Evolutionary conservation across 2,329 filamentous ascomycete genomes (phyloP).

Genomic region (Aulographum hederae): DNA sequence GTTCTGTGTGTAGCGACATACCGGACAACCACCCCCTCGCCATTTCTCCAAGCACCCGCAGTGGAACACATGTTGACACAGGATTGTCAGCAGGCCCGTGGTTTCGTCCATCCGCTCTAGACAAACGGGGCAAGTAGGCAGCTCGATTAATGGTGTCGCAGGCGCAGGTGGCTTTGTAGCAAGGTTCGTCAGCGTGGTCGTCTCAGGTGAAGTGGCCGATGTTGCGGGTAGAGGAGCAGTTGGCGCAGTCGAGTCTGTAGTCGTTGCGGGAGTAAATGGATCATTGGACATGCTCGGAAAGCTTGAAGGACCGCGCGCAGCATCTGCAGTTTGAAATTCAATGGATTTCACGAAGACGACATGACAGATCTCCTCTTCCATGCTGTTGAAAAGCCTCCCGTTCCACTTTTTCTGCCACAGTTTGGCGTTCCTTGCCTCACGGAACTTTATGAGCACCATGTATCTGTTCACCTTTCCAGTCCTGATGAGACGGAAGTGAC

Average conservation of each 20-base stretch:
- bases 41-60: constrained; percentile 92
- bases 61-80: constrained; percentile 95
- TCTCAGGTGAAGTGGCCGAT: too few relatives aligned
- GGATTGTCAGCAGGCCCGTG: constrained; percentile 82
- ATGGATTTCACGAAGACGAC: constrained; percentile 90
- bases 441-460: constrained; percentile 90
- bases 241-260: constrained; percentile 16
- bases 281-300: constrained; percentile 46
- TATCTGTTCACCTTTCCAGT: constrained; percentile 80
- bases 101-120: constrained; percentile 97
- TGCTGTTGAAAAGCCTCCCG: constrained; percentile 78
- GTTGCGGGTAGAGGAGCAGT: constrained; percentile 15
- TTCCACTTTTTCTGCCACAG: constrained; percentile 79
- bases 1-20: constrained; percentile 75
- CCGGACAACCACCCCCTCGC: constrained; percentile 84
- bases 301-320: constrained; percentile 24
- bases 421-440: constrained; percentile 52
- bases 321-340: constrained; percentile 51
- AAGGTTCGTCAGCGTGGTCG: constrained; percentile 24
- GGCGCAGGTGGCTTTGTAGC: constrained; percentile 46
- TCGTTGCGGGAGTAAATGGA: constrained; percentile 43
- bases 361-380: constrained; percentile 88
- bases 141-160: constrained; percentile 71
- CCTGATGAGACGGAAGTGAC: constrained; percentile 86
- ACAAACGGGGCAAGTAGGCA: constrained; percentile 92